phyloP scores from a whole-genome alignment of 371 early-diverging fungal species.

The Capniomyces stellatus region DNA sequence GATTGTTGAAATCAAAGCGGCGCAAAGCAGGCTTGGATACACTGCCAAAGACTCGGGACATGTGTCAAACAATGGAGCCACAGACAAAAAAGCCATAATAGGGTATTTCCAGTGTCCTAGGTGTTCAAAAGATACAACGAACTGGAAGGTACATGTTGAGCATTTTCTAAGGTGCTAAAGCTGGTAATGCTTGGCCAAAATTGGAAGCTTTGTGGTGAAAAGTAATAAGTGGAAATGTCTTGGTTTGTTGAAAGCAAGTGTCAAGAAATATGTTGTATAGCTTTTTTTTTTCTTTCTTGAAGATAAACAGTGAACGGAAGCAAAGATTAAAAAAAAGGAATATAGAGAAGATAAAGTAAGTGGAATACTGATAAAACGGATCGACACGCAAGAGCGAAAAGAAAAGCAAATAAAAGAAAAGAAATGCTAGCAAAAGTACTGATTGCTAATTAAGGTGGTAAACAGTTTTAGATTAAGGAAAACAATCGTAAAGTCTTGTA shows the following conservation, averaged over 20 bases:
- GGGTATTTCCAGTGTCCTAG: slow-evolving; percentile 2
- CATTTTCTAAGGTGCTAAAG: slow-evolving; percentile 3
- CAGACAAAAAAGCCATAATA: neutral
- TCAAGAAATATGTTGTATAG: neutral
- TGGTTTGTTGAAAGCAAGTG: too few species aligned
- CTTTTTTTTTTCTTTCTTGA: neutral
- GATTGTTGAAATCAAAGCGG: neutral
- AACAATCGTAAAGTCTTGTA: too few species aligned
- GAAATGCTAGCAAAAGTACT: too few species aligned
- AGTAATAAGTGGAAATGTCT: too few species aligned
- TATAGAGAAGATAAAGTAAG: neutral
- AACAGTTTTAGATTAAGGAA: too few species aligned
- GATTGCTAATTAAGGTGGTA: too few species aligned
- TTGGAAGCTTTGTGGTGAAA: too few species aligned
- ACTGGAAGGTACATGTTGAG: neutral
- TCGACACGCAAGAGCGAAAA: too few species aligned
- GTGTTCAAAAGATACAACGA: neutral
- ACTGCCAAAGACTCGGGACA: neutral
- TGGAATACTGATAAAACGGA: too few species aligned
- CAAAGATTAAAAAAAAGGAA: neutral
- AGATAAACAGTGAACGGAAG: neutral
- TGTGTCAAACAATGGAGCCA: neutral
- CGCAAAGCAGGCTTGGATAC: neutral
- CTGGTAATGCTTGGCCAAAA: too few species aligned
- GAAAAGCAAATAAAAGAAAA: too few species aligned